Base-by-base conservation (phyloP, 139 green algal genomes). In the Nannochloris sp. region DNA sequence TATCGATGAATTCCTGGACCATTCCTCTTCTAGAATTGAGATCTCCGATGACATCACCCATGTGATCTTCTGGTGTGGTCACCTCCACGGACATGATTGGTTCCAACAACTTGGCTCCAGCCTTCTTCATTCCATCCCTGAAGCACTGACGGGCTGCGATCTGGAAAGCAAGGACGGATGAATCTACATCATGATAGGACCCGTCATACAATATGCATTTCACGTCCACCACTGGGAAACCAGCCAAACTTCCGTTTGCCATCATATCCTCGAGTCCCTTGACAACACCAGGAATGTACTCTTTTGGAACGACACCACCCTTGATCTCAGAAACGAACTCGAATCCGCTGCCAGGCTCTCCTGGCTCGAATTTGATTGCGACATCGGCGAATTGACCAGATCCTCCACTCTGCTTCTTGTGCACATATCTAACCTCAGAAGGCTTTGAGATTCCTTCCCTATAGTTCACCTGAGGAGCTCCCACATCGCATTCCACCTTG, bases 341-440 rank as follows among this genome's bases (percentile, higher is more conserved):
- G 61, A 98, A 98, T 65, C 94, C 94, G 10, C 63, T 82, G 49
- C 94, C 94, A 2, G 91, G 73, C 81, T 98, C 94, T 14, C 83
- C 82, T 0, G 94, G 94, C 84, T 97, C 91, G 69, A 99, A 98
- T 37, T 76, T 69, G 65, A 98, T 87, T n/a, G 77, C 77, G 29
- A 98, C 79, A 49, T 97, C 94, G 14, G 85, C 94, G 78, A 97
- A 99, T 83, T 99, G 94, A 57, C 94, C 94, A 43, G 70, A 79
- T 55, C 94, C 94, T 46, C 94, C 94, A 3, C 74, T 88, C 86
- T 99, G 94, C 89, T 99, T 99, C 87, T 98, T 98, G 89, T 99
- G 94, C 61, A 90, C 79, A 76, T 97, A 98, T 45, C 86, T 86
- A 14, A 92, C 72, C 44, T 96, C 85, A 16, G 79, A 75, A 5